Evolutionary conservation across 805 yeast species (phyloP), one percentile per base, ranked within the genome.

Genomic region (Schwanniomyces sp.): DNA sequence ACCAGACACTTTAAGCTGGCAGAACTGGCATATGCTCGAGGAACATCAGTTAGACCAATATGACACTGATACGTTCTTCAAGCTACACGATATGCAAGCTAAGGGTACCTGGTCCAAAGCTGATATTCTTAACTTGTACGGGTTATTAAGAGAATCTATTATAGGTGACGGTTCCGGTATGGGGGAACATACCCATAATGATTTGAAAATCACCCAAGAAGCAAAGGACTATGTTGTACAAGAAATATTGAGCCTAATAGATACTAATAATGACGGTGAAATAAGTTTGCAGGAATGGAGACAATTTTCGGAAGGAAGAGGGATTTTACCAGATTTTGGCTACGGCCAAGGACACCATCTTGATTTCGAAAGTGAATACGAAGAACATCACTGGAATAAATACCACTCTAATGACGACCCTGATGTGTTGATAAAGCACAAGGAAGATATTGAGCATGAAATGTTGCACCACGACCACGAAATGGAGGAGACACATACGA

Each of bases 291-390:
- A 82, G 7, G 96, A 90, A 61, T 92, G 91, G 84, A 57, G 81
- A 39, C 69, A 67, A 11, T 91, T 80, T 64, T 76, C 80, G 7
- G 64, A 65, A 1, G 67, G 64, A 10, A 95, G 95, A 7, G 85
- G 86, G 1, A 80, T 80, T 52, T 80, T 92, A 60, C 97, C 97
- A 0, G 97, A 92, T 65, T 82, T 91, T 63, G 96, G 96, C 7
- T 83, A 85, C 49, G 98, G 97, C 27, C 91, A 89, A 7, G 96
- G 96, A 25, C 97, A 91, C 61, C 97, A 91, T 69, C 85, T 91
- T 30, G 96, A 89, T 69, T 92, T 91, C 61, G 98, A 91, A 66
- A 79, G 82, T 55, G 97, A 91, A 63, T 92, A 91, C 63, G 97
- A 92, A 64, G 84, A 88, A 48, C 97, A 91, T 64, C 98, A 91